Base-by-base conservation (phyloP, 805 yeast species). In the Metschnikowia continentalis region DNA sequence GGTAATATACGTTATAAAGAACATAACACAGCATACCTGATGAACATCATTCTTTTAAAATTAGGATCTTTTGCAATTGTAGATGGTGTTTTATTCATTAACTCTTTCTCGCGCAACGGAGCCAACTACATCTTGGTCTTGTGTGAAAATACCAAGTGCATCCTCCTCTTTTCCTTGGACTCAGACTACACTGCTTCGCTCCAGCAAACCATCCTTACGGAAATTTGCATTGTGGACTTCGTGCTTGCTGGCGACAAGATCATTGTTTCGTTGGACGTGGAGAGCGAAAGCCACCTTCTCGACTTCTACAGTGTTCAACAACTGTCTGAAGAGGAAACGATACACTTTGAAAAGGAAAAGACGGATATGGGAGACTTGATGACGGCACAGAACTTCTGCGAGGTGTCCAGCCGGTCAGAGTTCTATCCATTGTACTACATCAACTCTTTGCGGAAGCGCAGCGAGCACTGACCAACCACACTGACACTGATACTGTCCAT, bases 391-490 rank as follows among this genome's bases (percentile, higher is more conserved):
- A 66, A 70, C 42, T 62, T 65, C 10, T 67, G 68, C 44, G 68
- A 67, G 2, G 74, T 71, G 8, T 66, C 62, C 3, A 58, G 67
- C 8, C 66, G 69, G 17, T 63, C 65, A 1, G 77, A 72, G 22
- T 61, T 78, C 46, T 75, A 75, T 47, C 80, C 83, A 15, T 71
- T 83, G 59, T 80, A 80, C 60, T 67, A 72, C 48, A 65, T 76
- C 44, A 71, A 74, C 51, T 64, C 77, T 17, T 73, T 83, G 61
- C 76, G 86, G 58, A 83, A 83, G 65, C 78, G 84, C 62, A 84
- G 85, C 44, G 87, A 82, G 61, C 84, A 82, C 63, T 82, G 65
- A 64, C 15, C 6, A 3, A 3, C 26, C 1, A 26, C 30, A 26
- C 30, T 13, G 30, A 26, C 30, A 26, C 30, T 26, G 11, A 26